These are phyloP conservation scores for Tetratostichococcus sp. DNA, from an alignment of 139 green algal species.

Conservation along the genomic window DNA sequence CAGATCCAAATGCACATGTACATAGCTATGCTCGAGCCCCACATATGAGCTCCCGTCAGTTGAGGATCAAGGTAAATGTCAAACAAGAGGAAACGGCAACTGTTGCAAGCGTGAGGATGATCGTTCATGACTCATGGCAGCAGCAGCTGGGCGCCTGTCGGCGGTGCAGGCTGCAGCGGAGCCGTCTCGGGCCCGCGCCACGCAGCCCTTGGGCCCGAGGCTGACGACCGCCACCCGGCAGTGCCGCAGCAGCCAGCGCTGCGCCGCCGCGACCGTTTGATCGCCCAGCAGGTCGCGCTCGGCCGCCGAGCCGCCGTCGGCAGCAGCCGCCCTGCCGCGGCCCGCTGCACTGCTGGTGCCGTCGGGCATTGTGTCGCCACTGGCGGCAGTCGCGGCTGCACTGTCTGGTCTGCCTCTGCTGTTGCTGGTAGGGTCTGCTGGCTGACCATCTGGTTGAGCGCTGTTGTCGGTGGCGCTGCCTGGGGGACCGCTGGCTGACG, in stretches of 20 bases:
- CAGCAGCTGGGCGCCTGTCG: not conserved
- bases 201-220: conserved; percentile 56
- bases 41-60: no score
- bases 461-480: no score
- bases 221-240: conserved; percentile 50
- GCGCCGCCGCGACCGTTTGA: conserved; percentile 22
- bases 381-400: not conserved
- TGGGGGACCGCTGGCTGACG: not conserved
- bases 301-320: no score
- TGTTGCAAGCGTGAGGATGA: no score
- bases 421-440: not conserved
- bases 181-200: conserved; percentile 25
- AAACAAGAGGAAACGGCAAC: no score
- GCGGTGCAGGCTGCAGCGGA: conserved; percentile 4
- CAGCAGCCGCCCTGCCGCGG: no score
- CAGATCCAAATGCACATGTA: no score
- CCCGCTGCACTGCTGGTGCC: no score
- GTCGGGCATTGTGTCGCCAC: no score
- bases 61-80: no score
- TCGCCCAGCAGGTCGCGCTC: conserved; percentile 1
- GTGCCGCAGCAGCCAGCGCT: conserved; percentile 27
- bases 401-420: not conserved
- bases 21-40: no score
- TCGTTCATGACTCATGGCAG: no score
- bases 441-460: not conserved